These are phyloP conservation scores for Aschersonia sp. DNA, from an alignment of 2,329 filamentous ascomycete genomes.

Conservation along the genomic window DNA sequence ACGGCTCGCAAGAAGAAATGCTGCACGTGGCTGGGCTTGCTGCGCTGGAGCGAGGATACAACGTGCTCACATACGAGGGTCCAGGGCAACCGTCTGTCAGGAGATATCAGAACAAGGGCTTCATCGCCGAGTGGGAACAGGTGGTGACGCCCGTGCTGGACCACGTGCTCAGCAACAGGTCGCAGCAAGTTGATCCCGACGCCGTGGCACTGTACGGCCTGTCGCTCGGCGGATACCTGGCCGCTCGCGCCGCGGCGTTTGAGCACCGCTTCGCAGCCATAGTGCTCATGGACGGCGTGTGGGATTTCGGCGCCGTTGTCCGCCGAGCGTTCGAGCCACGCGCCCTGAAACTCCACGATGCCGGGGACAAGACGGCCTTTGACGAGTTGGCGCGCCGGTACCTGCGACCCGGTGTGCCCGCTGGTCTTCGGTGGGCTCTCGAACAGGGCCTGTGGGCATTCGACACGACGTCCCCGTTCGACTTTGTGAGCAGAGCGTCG, in stretches of 20 bases:
- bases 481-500: slow-evolving; percentile 6
- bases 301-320: slow-evolving; percentile 9
- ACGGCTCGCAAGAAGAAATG: slow-evolving; percentile 21
- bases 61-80: slow-evolving; percentile 23
- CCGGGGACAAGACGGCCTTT: slow-evolving; percentile 8
- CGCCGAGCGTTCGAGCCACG: slow-evolving; percentile 3
- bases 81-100: slow-evolving; percentile 27
- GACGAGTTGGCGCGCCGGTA: background rate
- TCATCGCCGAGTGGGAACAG: slow-evolving; percentile 28
- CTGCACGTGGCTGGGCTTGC: slow-evolving; percentile 19
- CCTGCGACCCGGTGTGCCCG: background rate
- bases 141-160: slow-evolving; percentile 25
- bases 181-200: slow-evolving; percentile 13
- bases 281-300: slow-evolving; percentile 22
- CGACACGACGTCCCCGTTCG: slow-evolving; percentile 8
- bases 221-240: slow-evolving; percentile 25
- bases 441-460: slow-evolving; percentile 12
- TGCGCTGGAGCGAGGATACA: slow-evolving; percentile 22
- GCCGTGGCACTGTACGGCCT: slow-evolving; percentile 20
- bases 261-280: slow-evolving; percentile 25
- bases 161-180: slow-evolving; percentile 11
- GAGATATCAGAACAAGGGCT: slow-evolving; percentile 25
- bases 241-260: slow-evolving; percentile 24
- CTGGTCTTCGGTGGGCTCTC: slow-evolving; percentile 7
- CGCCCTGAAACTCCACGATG: slow-evolving; percentile 3